A percentile compares a stretch with the other conserved stretches of the same genome.
These are phyloP conservation scores for Citrullus colocynthis DNA, from an alignment of 306 rosid species.

Conservation along the genomic window DNA sequence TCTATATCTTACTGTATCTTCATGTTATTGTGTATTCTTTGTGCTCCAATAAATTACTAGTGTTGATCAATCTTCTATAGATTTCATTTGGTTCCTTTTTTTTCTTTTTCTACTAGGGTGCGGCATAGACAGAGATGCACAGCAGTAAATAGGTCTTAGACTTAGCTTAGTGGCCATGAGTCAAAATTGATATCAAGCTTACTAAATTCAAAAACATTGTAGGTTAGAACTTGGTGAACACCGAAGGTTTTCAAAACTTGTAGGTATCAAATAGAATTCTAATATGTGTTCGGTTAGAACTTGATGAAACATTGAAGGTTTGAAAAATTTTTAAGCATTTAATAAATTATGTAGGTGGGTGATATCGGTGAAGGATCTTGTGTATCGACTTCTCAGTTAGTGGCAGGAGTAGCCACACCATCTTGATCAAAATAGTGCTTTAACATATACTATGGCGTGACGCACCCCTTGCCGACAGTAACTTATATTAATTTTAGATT, in stretches of 20 bases:
- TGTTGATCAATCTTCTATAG: background rate
- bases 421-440: constrained; percentile 1
- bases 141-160: background rate
- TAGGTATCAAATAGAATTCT: background rate
- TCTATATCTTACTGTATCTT: background rate
- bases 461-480: background rate
- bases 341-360: background rate
- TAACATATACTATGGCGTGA: background rate
- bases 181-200: background rate
- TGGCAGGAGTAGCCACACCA: background rate
- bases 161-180: background rate
- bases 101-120: background rate
- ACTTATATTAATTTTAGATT: background rate
- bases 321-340: no score
- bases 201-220: background rate
- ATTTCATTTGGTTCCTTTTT: background rate
- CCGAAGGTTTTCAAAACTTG: background rate
- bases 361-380: background rate
- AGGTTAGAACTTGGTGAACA: background rate
- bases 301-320: no score
- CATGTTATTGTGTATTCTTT: background rate
- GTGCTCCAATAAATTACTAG: background rate
- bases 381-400: background rate
- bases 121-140: background rate
- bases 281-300: no score